Conservation (phyloP, 2,329 filamentous ascomycete genomes). For the Onygenales sp. region DNA sequence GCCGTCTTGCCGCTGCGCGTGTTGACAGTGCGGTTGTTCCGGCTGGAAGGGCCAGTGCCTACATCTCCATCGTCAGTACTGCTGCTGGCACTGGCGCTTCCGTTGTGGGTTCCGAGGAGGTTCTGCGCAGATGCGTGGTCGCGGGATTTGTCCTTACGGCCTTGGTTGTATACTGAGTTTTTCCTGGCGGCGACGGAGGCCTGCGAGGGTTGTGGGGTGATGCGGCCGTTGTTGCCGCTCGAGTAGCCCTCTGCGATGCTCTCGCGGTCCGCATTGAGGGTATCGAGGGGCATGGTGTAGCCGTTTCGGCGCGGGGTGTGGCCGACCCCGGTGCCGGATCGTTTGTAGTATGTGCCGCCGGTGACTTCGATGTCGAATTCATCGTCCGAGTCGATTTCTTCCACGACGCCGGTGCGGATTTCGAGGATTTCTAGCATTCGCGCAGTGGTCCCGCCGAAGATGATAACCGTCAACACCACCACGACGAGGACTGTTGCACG, state of each 20-base stretch:
- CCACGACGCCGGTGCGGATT: constrained; percentile 92
- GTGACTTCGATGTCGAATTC: constrained; percentile 92
- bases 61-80: constrained; percentile 40
- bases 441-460: constrained; percentile 94
- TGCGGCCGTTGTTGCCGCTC: constrained; percentile 46
- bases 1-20: not conserved
- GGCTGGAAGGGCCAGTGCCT: constrained; percentile 28
- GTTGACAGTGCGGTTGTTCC: not conserved
- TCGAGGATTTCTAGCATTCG: constrained; percentile 95
- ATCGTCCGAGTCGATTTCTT: constrained; percentile 95
- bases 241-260: constrained; percentile 42
- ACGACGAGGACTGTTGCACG: constrained; percentile 95
- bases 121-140: constrained; percentile 39
- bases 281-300: constrained; percentile 47
- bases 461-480: constrained; percentile 94
- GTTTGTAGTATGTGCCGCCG: constrained; percentile 68
- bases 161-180: constrained; percentile 41
- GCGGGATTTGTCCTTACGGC: constrained; percentile 32
- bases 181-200: constrained; percentile 37
- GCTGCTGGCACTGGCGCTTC: constrained; percentile 35
- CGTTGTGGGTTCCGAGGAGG: constrained; percentile 34
- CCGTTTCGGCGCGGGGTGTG: constrained; percentile 59
- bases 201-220: constrained; percentile 34
- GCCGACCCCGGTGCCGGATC: constrained; percentile 65
- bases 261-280: constrained; percentile 34